phyloP scores from a whole-genome alignment of 1,139 yeast genomes.

The Meyerozyma guilliermondii region DNA sequence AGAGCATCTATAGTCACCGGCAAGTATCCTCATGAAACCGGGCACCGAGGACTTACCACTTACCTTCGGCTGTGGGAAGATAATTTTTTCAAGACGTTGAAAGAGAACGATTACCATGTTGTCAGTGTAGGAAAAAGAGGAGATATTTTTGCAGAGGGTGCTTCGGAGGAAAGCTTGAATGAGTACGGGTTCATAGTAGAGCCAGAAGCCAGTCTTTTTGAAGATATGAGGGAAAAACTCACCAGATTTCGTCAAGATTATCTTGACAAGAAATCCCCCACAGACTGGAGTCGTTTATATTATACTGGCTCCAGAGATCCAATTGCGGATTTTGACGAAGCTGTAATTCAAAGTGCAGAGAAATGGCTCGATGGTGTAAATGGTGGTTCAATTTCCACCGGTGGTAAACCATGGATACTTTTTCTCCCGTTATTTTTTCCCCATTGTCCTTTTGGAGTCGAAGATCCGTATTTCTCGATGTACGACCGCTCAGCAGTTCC shows the following conservation, averaged over 20 bases:
- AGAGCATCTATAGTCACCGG: slow-evolving; percentile 12
- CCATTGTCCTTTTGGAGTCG: slow-evolving; percentile 12
- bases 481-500: slow-evolving; percentile 10
- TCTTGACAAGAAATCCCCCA: not conserved
- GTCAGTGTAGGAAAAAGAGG: slow-evolving; percentile 11
- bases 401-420: slow-evolving; percentile 11
- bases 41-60: slow-evolving; percentile 11
- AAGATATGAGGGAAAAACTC: not conserved
- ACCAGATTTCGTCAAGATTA: not conserved
- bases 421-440: slow-evolving; percentile 12
- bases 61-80: slow-evolving; percentile 10
- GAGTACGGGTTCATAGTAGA: slow-evolving; percentile 12
- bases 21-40: slow-evolving; percentile 11
- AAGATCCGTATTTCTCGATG: slow-evolving; percentile 13
- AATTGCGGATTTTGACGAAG: slow-evolving; percentile 11
- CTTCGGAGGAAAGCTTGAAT: slow-evolving; percentile 9
- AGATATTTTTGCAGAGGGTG: slow-evolving; percentile 10
- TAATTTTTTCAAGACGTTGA: slow-evolving; percentile 11
- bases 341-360: slow-evolving; percentile 11
- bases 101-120: slow-evolving; percentile 11
- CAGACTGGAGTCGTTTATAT: slow-evolving; percentile 9
- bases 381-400: slow-evolving; percentile 3
- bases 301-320: slow-evolving; percentile 8
- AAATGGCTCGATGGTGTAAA: slow-evolving; percentile 8
- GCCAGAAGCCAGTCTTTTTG: slow-evolving; percentile 1